Evolutionary conservation across 2,329 filamentous ascomycete genomes (phyloP), one percentile per base, ranked within the genome.

Genomic region (Arthrobotrys musiformis): DNA sequence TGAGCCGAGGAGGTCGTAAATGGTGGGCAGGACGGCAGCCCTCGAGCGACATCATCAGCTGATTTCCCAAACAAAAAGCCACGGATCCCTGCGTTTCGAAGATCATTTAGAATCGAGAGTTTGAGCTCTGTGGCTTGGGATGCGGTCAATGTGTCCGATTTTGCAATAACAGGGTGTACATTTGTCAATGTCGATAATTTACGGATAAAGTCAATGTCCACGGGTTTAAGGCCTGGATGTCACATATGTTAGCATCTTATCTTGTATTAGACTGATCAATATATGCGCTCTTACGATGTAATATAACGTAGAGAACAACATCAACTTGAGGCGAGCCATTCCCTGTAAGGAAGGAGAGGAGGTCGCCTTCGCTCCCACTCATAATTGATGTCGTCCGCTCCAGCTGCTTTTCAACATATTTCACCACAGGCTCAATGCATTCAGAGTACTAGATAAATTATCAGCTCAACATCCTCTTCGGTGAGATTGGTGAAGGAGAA

Each of bases 271-370:
- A 19, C 6, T 15, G 26, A 17, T 58, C n/a, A n/a, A 28, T 79
- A 13, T 13, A 17, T n/a, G 17, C 46, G 1, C 19, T 19, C 88
- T 81, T 86, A 93, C 92, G 88, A 79, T 90, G 87, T 28, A 89
- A 87, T 28, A 97, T 87, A 68, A 98, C 85, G 82, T 97, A 98
- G 40, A 99, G 85, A 1, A 97, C 89, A 2, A 90, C 90, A 84
- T 98, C 94, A 28, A 98, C 91, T 80, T 94, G 90, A 15, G 91
- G 88, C 17, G 93, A 93, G 40, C 93, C 93, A 70, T 91, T 91
- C 8, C 93, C 93, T 78, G 92, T 92, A 1, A 98, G 85, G 72
- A 97, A 85, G 46, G 88, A 89, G 69, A 94, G 86, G 44, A 97
- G 85, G 80, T 98, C 94, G 15, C 87, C 86, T 79, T 94, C 92